Evolutionary conservation across 768 basidiomycete species (phyloP), one percentile per base, ranked within the genome.

Genomic region (Lactifluus echinatus): DNA sequence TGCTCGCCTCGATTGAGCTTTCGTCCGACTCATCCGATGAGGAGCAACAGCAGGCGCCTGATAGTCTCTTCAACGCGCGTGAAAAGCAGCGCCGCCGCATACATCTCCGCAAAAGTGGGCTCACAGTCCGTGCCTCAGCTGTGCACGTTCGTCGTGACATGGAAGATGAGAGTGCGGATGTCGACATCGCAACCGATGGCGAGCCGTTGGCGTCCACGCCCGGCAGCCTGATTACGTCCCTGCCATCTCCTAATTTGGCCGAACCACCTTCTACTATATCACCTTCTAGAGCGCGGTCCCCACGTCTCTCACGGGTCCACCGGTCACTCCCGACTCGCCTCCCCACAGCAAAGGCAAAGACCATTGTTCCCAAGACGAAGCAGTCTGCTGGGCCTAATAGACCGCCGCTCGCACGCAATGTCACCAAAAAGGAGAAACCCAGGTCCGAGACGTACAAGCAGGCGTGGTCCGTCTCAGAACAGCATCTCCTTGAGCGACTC

Each of bases 361-460:
- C 40, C 21, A 45, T 48, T 6, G 21, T 24, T n/a, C 40, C 53
- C 19, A 43, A 24, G 39, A 48, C 37, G 3, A 39, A 26, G 46
- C 56, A 31, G 53, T 6, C 5, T 24, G 29, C 28, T 51, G 29
- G 40, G 34, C 42, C 56, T 12, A 48, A 43, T 26, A 37, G 23
- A 49, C 29, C 6, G 31, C 8, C 49, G 21, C 2, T 52, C 19
- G 56, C 15, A 6, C 56, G 55, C 17, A 29, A 51, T n/a, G 21
- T 36, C 11, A 45, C 56, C 44, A 66, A 63, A 50, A 49, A 61
- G 24, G 53, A 63, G 37, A 71, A 80, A 56, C 73, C 75, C 1
- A 80, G 77, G 64, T 74, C 84, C 0, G 85, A 88, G 61, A 90
- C 88, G n/a, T 91, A 87, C 72, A 90, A 90, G 67, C 83, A 85